Evolutionary conservation across 176 grass and related monocot species (phyloP).

Genomic region (Carex cristatella): DNA sequence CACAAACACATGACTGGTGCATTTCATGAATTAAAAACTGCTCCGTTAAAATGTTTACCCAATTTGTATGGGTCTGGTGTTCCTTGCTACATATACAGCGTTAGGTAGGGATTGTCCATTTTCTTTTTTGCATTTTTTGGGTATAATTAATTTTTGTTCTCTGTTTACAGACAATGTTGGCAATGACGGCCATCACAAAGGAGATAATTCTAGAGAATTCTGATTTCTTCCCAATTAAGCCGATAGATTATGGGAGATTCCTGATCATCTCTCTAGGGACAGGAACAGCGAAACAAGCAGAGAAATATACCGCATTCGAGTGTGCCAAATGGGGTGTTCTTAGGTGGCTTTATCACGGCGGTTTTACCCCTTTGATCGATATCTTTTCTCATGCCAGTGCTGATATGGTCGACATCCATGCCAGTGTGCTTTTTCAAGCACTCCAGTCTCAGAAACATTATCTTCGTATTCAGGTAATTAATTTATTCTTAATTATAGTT

Average conservation of each 20-base stretch:
- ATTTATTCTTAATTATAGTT: background rate
- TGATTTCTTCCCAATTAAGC: conserved; percentile 31
- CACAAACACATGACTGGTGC: too few relatives aligned
- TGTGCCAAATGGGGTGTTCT: conserved; percentile 61
- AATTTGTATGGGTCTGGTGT: too few relatives aligned
- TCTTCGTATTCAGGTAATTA: conserved; percentile 62
- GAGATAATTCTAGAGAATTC: conserved; percentile 40
- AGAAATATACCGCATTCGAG: conserved; percentile 35
- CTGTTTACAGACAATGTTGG: conserved; percentile 40
- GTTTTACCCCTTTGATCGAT: conserved; percentile 47
- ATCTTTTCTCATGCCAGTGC: conserved; percentile 54
- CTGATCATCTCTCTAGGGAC: conserved; percentile 69
- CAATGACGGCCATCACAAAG: conserved; percentile 43
- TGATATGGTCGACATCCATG: conserved; percentile 79
- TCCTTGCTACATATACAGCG: too few relatives aligned
- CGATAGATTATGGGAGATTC: conserved; percentile 51
- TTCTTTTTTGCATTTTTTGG: background rate
- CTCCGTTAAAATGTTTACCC: too few relatives aligned
- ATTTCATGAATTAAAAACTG: too few relatives aligned
- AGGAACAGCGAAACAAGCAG: conserved; percentile 31
- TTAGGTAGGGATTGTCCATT: too few relatives aligned
- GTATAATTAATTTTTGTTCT: background rate
- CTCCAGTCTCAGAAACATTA: conserved; percentile 27
- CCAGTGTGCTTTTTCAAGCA: conserved; percentile 34
- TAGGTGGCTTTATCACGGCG: conserved; percentile 50